Percentiles rank a stretch among this genome's conserved stretches.
phyloP scores from a whole-genome alignment of 225 moss, liverwort and hornwort genomes.

The Asterella californica region DNA sequence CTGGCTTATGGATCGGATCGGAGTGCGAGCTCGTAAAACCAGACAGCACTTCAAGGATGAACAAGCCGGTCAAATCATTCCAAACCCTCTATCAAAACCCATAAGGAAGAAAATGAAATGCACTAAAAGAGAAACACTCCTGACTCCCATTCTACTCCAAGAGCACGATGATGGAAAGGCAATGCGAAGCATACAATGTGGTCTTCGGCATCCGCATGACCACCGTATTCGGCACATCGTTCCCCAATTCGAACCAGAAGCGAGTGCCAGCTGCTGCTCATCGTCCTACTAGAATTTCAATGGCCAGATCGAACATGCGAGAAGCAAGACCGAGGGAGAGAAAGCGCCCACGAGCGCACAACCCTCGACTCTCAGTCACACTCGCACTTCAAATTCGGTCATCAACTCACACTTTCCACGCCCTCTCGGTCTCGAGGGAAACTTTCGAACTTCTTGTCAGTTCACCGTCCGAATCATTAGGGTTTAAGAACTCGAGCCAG shows the following conservation, averaged over 20 bases:
- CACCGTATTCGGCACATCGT: constrained; percentile 82
- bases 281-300: constrained; percentile 12
- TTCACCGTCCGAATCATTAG: constrained; percentile 12
- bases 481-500: constrained; percentile 6
- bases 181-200: constrained; percentile 55
- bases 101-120: neutral
- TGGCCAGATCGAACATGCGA: neutral
- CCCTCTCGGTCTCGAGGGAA: neutral
- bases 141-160: neutral
- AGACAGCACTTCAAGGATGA: neutral
- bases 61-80: neutral
- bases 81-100: neutral
- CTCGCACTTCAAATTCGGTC: constrained; percentile 1
- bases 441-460: neutral
- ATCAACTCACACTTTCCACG: neutral
- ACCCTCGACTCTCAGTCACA: neutral
- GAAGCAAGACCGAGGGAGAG: neutral
- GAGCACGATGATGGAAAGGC: neutral
- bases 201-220: constrained; percentile 89
- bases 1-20: neutral
- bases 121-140: neutral
- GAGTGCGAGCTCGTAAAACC: neutral
- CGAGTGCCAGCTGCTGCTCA: constrained; percentile 95
- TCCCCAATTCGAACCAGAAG: constrained; percentile 94
- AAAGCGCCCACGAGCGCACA: neutral